Conservation (phyloP, 2,329 filamentous ascomycete species). For the Colletotrichum graminicola region DNA sequence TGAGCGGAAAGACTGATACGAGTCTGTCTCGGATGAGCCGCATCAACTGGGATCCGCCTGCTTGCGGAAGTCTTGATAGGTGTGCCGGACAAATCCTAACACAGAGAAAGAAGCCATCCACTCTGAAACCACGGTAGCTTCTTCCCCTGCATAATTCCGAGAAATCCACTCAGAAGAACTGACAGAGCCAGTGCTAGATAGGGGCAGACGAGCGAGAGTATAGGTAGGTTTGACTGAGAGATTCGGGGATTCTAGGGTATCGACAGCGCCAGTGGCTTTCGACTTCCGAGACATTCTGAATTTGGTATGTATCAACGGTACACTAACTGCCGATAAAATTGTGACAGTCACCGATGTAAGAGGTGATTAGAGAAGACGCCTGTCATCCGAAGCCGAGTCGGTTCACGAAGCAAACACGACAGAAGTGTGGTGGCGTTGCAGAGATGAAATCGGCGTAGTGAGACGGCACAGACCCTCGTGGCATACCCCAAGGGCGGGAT, state of each 20-base stretch:
- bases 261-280: conserved; percentile 9
- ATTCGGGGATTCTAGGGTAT: conserved; percentile 17
- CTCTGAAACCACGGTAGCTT: not conserved
- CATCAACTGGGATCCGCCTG: not conserved
- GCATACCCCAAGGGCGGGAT: conserved; percentile 13
- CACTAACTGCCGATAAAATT: not conserved
- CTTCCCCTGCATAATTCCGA: conserved; percentile 17
- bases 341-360: not conserved
- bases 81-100: not conserved
- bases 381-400: not conserved
- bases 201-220: conserved; percentile 18
- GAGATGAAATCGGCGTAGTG: conserved; percentile 9
- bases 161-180: not conserved
- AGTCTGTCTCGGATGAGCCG: conserved; percentile 26
- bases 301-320: not conserved
- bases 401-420: conserved; percentile 4
- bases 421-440: not conserved
- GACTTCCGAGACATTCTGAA: conserved; percentile 31
- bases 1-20: conserved; percentile 11
- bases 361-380: too few relatives aligned
- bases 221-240: not conserved
- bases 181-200: conserved; percentile 30
- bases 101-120: not conserved
- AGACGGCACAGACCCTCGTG: conserved; percentile 30
- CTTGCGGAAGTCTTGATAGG: conserved; percentile 14